These are phyloP conservation scores for Kalmanozyma brasiliensis DNA, from an alignment of 1,284 basidiomycete species.

Conservation along the genomic window DNA sequence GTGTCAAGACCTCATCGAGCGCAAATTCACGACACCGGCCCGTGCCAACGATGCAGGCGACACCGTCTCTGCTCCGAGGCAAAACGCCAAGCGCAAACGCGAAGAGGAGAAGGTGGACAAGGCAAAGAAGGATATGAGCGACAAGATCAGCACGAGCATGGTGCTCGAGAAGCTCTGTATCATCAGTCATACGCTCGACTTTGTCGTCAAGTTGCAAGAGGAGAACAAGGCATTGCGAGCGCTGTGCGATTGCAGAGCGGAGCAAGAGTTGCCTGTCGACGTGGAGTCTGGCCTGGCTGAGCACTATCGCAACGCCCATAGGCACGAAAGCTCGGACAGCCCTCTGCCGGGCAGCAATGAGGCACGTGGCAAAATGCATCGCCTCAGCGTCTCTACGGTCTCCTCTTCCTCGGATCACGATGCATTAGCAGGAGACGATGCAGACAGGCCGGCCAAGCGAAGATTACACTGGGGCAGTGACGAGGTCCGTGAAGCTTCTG, in stretches of 20 bases:
- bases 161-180: conserved; percentile 66
- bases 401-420: no score
- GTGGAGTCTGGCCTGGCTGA: conserved; percentile 28
- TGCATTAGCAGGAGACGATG: neutral
- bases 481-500: conserved; percentile 24
- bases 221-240: conserved; percentile 40
- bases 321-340: conserved; percentile 1
- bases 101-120: conserved; percentile 33
- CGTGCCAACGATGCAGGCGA: conserved; percentile 1
- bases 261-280: conserved; percentile 8
- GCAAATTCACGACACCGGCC: conserved; percentile 33
- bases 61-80: conserved; percentile 5
- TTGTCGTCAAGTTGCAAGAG: conserved; percentile 41
- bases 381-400: no score
- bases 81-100: conserved; percentile 19
- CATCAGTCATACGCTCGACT: conserved; percentile 61
- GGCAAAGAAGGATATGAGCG: conserved; percentile 31
- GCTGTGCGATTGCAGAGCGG: conserved; percentile 33
- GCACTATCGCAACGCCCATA: conserved; percentile 33
- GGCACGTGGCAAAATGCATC: no score
- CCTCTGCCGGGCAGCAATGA: conserved; percentile 6
- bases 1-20: conserved; percentile 54
- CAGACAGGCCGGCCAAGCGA: conserved; percentile 17
- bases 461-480: conserved; percentile 56
- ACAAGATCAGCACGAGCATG: conserved; percentile 48